Percentiles rank a stretch among this genome's conserved stretches.
phyloP scores from a whole-genome alignment of 2,329 filamentous ascomycete genomes.

The Diplodia mutila region DNA sequence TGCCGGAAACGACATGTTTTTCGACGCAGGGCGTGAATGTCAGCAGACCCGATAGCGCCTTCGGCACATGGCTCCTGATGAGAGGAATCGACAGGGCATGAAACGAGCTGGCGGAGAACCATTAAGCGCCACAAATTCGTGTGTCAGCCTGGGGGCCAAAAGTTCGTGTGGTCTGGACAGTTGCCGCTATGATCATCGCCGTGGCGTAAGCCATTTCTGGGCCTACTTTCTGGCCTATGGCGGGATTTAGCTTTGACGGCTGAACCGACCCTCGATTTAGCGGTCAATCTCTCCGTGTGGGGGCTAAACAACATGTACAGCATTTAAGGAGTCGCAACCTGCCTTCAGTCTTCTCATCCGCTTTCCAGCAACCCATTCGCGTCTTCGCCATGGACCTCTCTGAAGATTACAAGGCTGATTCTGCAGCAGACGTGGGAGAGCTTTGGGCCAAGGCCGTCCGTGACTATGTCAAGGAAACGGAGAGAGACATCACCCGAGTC shows the following conservation, averaged over 20 bases:
- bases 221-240: background rate
- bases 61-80: background rate
- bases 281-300: background rate
- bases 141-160: slow-evolving; percentile 1
- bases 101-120: background rate
- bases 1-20: background rate
- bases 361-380: background rate
- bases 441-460: slow-evolving; percentile 29
- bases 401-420: background rate
- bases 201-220: background rate
- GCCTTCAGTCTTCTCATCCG: background rate
- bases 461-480: slow-evolving; percentile 29
- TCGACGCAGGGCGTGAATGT: too few species aligned
- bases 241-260: background rate
- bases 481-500: slow-evolving; percentile 26
- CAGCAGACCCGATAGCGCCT: background rate
- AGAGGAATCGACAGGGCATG: background rate
- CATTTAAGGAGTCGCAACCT: background rate
- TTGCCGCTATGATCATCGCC: background rate
- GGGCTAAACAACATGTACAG: background rate
- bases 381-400: background rate
- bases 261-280: background rate
- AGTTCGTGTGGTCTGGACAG: background rate
- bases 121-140: background rate
- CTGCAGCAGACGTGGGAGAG: slow-evolving; percentile 27